Conservation (phyloP, 164 flowering plant species). For the Litsea cubeba region DNA sequence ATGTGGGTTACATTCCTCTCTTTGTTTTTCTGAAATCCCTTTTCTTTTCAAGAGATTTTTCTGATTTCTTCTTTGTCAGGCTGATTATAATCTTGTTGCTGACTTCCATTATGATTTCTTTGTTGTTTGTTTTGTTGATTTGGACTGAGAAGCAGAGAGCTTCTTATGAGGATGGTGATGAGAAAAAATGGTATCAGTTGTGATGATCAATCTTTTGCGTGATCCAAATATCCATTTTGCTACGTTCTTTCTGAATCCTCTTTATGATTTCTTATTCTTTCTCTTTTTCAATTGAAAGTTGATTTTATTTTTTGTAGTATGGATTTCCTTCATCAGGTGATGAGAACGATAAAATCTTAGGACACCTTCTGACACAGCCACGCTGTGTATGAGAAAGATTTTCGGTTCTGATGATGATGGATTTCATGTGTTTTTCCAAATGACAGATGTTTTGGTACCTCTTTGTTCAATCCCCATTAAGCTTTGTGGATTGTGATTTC, state of each 20-base stretch:
- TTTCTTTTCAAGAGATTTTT: no score
- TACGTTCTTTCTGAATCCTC: conserved; percentile 42
- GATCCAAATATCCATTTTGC: conserved; percentile 23
- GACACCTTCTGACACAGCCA: conserved; percentile 44
- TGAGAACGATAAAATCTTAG: conserved; percentile 34
- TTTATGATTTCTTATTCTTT: neutral
- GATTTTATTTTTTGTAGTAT: neutral
- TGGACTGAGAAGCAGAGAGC: neutral
- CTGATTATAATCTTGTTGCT: neutral
- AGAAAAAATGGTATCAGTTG: conserved; percentile 20
- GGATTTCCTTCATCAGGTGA: conserved; percentile 17
- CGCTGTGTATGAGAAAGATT: conserved; percentile 32
- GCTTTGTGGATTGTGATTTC: no score
- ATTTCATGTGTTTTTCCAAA: neutral
- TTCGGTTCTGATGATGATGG: conserved; percentile 25
- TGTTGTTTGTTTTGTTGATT: neutral
- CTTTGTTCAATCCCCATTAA: neutral
- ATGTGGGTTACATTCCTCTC: neutral
- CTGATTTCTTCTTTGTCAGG: neutral
- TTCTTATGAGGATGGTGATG: conserved; percentile 19
- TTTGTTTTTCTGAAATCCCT: neutral
- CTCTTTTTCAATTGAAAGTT: neutral
- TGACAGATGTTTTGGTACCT: neutral
- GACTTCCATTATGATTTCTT: neutral
- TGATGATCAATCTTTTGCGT: conserved; percentile 11